Percentiles rank a stretch among this genome's conserved stretches.
These are phyloP conservation scores for Asterophora lycoperdoides DNA, from an alignment of 768 basidiomycete species.

Conservation along the genomic window DNA sequence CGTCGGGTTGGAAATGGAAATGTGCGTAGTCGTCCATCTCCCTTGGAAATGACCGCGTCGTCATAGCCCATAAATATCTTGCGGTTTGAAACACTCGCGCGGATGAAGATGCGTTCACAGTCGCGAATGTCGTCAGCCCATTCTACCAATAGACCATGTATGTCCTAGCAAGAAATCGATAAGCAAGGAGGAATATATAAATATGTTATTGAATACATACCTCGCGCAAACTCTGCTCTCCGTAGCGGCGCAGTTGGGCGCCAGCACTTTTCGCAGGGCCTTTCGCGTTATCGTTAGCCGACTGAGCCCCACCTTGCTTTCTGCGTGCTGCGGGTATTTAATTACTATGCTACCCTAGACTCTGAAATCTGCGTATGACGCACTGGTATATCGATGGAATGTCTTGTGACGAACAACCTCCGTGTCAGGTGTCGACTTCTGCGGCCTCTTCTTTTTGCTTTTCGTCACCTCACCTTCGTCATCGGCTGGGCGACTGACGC, in stretches of 20 bases:
- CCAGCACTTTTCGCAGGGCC: constrained; percentile 92
- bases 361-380: constrained; percentile 26
- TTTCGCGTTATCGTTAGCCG: constrained; percentile 88
- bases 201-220: constrained; percentile 37
- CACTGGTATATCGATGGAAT: constrained; percentile 97
- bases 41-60: constrained; percentile 67
- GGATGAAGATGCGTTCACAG: constrained; percentile 91
- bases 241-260: constrained; percentile 89
- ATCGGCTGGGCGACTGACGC: constrained; percentile 54
- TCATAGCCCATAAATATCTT: constrained; percentile 91
- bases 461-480: constrained; percentile 39
- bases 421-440: constrained; percentile 67
- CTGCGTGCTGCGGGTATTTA: constrained; percentile 64
- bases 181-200: neutral
- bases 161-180: constrained; percentile 54
- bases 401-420: constrained; percentile 90
- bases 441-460: constrained; percentile 50
- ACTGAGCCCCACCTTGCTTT: constrained; percentile 96
- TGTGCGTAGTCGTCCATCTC: constrained; percentile 78
- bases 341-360: constrained; percentile 7
- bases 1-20: constrained; percentile 97
- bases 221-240: constrained; percentile 88
- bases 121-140: constrained; percentile 84
- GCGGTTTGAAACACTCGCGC: constrained; percentile 83
- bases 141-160: constrained; percentile 72